Percentiles rank a stretch among this genome's conserved stretches.
phyloP scores from a whole-genome alignment of 805 yeast species.

The Zygoascus flipseniorum region DNA sequence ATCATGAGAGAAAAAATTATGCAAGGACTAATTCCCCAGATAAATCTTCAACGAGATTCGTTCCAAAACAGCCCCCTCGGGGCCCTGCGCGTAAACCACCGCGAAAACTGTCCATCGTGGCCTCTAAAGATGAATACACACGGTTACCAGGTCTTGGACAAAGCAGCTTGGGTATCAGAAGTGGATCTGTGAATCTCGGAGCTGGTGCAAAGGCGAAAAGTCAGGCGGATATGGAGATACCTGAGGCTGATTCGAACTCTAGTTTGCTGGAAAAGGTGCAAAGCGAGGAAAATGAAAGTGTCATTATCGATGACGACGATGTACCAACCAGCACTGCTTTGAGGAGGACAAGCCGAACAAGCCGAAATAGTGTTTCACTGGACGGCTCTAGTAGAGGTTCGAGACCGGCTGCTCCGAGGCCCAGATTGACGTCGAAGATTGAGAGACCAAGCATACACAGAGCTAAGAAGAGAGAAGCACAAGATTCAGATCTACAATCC shows the following conservation, averaged over 20 bases:
- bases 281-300: not conserved
- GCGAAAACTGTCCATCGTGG: conserved; percentile 17
- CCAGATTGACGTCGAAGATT: not conserved
- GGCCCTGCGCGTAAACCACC: conserved; percentile 16
- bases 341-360: not conserved
- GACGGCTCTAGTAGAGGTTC: not conserved
- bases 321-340: not conserved
- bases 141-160: conserved; percentile 6
- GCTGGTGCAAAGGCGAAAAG: not conserved
- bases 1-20: too few species aligned
- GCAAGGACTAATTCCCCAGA: conserved; percentile 9
- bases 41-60: conserved; percentile 26
- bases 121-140: conserved; percentile 6
- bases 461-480: not conserved
- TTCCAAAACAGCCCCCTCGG: conserved; percentile 23
- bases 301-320: conserved; percentile 1
- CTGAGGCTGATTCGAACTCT: not conserved
- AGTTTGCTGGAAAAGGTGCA: not conserved
- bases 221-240: not conserved
- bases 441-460: not conserved
- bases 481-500: not conserved
- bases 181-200: not conserved
- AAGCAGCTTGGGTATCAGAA: not conserved
- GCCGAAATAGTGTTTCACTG: not conserved
- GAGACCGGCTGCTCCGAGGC: not conserved